These are phyloP conservation scores for Gossypium arboreum DNA, from an alignment of 345 rosid species.

Conservation along the genomic window DNA sequence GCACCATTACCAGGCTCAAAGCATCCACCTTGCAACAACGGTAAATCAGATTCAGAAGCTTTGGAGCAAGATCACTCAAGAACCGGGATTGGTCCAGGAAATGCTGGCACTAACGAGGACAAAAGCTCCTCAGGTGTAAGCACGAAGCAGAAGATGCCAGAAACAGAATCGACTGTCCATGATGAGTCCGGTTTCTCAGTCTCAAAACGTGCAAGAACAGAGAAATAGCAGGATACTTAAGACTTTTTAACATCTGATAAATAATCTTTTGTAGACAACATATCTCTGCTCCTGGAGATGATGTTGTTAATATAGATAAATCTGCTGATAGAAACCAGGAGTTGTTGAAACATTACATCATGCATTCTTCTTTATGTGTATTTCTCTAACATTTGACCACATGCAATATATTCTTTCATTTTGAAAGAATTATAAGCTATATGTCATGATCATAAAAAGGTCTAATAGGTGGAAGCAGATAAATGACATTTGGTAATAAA, in stretches of 20 bases:
- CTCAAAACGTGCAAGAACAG: slow-evolving; percentile 36
- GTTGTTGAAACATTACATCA: neutral
- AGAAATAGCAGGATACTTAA: slow-evolving; percentile 18
- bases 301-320: neutral
- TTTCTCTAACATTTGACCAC: neutral
- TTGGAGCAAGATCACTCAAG: slow-evolving; percentile 9
- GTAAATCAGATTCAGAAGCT: slow-evolving; percentile 25
- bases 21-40: slow-evolving; percentile 17
- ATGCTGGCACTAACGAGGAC: neutral
- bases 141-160: slow-evolving; percentile 16
- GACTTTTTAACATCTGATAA: neutral
- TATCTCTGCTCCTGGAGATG: neutral
- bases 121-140: slow-evolving; percentile 14
- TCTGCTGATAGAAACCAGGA: neutral
- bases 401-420: neutral
- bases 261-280: neutral
- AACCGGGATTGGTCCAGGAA: neutral
- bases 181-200: slow-evolving; percentile 17
- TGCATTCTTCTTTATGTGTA: neutral
- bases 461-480: neutral
- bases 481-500: too few relatives aligned
- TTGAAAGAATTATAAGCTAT: neutral
- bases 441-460: neutral
- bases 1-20: slow-evolving; percentile 16
- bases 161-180: neutral